Conservation (phyloP, 140 eudicot species). For the Flaveria floridana region DNA sequence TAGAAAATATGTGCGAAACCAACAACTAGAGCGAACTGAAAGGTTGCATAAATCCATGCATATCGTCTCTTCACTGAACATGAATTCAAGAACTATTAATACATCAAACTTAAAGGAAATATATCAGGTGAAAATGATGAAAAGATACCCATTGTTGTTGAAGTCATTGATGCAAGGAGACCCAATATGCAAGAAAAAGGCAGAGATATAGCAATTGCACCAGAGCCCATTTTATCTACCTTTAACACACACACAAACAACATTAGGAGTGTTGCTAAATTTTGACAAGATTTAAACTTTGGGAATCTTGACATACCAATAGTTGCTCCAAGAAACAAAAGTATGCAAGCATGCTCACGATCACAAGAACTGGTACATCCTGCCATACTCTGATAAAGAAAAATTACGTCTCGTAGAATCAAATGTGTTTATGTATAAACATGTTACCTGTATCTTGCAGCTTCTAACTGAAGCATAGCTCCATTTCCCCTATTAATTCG, state of each 20-base stretch:
- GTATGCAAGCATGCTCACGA: slow-evolving; percentile 97
- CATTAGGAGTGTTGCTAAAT: slow-evolving; percentile 7
- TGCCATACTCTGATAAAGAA: slow-evolving; percentile 75
- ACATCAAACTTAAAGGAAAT: neutral
- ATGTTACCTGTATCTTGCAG: slow-evolving; percentile 64
- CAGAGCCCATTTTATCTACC: slow-evolving; percentile 70
- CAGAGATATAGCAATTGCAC: slow-evolving; percentile 92
- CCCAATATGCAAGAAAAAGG: slow-evolving; percentile 98
- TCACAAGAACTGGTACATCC: slow-evolving; percentile 91
- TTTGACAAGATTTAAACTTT: slow-evolving; percentile 12
- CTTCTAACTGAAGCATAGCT: slow-evolving; percentile 41
- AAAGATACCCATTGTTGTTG: slow-evolving; percentile 93
- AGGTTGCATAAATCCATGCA: slow-evolving; percentile 80
- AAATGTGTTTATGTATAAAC: neutral
- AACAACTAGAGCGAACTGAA: slow-evolving; percentile 81
- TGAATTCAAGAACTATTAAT: slow-evolving; percentile 21
- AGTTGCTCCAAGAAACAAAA: slow-evolving; percentile 96
- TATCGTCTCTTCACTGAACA: slow-evolving; percentile 60
- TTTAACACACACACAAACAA: slow-evolving; percentile 27
- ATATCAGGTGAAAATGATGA: slow-evolving; percentile 9
- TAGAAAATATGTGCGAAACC: slow-evolving; percentile 73
- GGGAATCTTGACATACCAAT: slow-evolving; percentile 59
- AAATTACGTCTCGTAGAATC: neutral
- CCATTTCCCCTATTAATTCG: slow-evolving; percentile 46
- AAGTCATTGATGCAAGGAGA: slow-evolving; percentile 96